Base-by-base conservation (phyloP, 2,329 filamentous ascomycete genomes). In the Ilyonectria destructans region DNA sequence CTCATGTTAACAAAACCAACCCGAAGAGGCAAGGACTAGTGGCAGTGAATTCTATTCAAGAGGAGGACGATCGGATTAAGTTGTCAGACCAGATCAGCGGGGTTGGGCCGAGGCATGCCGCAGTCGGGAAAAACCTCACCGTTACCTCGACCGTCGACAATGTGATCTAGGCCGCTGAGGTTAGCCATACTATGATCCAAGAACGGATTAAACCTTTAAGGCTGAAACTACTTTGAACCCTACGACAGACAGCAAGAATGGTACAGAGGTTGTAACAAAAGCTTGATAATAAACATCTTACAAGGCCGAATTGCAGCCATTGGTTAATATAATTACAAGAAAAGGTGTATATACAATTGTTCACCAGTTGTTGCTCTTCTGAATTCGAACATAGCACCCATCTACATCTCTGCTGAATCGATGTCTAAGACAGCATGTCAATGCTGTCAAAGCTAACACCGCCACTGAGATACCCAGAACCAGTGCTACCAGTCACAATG, bases 1-100 rank as follows among this genome's bases (percentile, higher is more conserved):
- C 93, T 77, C 92, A 93, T 88, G 96, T 96, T 79, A 93, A 96
- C 88, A 93, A 96, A 87, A 96, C 93, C 82, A 96, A 96, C 87
- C 86, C 96, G 83, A 96, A 96, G 91, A 96, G 96, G 89, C 93
- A 94, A 86, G 62, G 67, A 8, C 13, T 70, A 9, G 15, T 61
- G 54, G 43, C 52, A 77, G 85, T 94, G 72, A 93, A 91, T 74
- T 94, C 94, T 85, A 31, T 60, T 31, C 9, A 7, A 6, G 46
- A 60, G 5, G 31, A 23, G 37, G 31, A 60, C 33, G 58, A 60
- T 43, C 21, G 31, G 15, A 60, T 52, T 2, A 62, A 69, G 29
- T 59, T 56, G 21, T 62, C 63, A 1, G 69, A 68, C 12, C 64
- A 64, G 23, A 49, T 71, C 19, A 70, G 67, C 13, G 60, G 65